Evolutionary conservation across 192 early-diverging fungal species (phyloP).

Genomic region (Coemansia sp.): DNA sequence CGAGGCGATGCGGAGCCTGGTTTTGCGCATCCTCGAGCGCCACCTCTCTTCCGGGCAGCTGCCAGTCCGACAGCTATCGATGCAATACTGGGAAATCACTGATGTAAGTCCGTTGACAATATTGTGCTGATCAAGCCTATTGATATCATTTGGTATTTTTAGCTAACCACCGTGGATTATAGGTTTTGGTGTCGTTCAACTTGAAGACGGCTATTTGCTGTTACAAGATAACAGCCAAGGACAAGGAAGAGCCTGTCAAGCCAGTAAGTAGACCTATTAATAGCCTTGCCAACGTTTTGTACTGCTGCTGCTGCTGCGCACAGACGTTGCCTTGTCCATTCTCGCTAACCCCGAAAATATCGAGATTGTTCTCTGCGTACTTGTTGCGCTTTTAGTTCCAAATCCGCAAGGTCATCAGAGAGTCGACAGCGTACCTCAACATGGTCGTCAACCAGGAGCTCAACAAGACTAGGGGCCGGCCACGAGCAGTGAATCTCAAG

Average conservation of each 20-base stretch:
- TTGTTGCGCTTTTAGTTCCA: conserved; percentile 24
- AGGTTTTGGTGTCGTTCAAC: conserved; percentile 47
- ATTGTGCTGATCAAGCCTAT: neutral
- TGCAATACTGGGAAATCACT: conserved; percentile 51
- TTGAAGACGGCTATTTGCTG: conserved; percentile 37
- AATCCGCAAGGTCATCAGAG: conserved; percentile 38
- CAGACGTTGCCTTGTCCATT: neutral
- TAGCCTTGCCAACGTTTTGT: conserved; percentile 2
- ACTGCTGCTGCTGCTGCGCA: neutral
- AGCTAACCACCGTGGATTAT: neutral
- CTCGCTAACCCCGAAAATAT: conserved; percentile 1
- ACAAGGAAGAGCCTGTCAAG: conserved; percentile 9
- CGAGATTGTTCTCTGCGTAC: neutral
- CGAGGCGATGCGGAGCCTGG: conserved; percentile 28
- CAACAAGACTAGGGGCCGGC: conserved; percentile 17
- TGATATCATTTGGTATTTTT: neutral
- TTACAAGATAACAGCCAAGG: conserved; percentile 38
- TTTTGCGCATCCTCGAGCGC: conserved; percentile 44
- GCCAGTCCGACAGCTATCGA: conserved; percentile 42
- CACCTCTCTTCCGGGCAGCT: conserved; percentile 29
- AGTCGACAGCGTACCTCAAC: conserved; percentile 43
- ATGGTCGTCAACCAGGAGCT: conserved; percentile 45
- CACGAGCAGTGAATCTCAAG: conserved; percentile 18
- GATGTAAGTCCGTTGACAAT: conserved; percentile 25
- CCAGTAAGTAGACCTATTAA: conserved; percentile 8